Conservation (phyloP, 208 protist species). For the Borovskyia barvae region DNA sequence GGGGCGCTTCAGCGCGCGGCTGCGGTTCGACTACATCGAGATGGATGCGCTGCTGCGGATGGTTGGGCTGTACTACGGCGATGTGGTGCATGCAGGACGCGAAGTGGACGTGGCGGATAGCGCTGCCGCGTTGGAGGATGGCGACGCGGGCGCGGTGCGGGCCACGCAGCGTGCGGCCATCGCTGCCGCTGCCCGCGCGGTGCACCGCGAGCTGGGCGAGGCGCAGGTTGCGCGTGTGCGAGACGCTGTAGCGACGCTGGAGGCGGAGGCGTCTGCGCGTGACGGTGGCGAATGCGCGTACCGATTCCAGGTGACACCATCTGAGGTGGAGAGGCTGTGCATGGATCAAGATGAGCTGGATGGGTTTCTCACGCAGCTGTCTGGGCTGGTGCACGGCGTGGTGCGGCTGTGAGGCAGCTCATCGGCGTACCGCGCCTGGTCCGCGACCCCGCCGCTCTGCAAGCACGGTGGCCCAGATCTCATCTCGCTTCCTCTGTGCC, state of each 20-base stretch:
- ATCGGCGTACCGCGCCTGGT: too few species aligned
- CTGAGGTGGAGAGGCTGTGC: conserved; percentile 79
- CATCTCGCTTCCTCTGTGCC: too few species aligned
- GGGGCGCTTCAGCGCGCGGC: conserved; percentile 70
- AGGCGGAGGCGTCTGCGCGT: conserved; percentile 28
- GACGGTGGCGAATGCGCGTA: conserved; percentile 6
- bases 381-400: conserved; percentile 25
- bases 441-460: too few species aligned
- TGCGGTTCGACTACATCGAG: conserved; percentile 75
- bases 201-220: conserved; percentile 31
- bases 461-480: too few species aligned
- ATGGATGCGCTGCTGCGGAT: conserved; percentile 57
- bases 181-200: conserved; percentile 28
- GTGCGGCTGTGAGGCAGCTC: conserved; percentile 24
- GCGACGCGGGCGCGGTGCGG: conserved; percentile 2
- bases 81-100: conserved; percentile 13
- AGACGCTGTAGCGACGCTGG: conserved; percentile 24
- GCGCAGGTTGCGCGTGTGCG: conserved; percentile 32
- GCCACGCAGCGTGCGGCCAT: conserved; percentile 21
- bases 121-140: neutral
- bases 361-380: conserved; percentile 52
- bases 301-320: conserved; percentile 58
- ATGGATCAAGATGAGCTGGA: conserved; percentile 56
- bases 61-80: conserved; percentile 78
- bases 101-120: neutral